phyloP scores from a whole-genome alignment of 495 filamentous ascomycete genomes.

The Friedmanniomyces endolithicus region DNA sequence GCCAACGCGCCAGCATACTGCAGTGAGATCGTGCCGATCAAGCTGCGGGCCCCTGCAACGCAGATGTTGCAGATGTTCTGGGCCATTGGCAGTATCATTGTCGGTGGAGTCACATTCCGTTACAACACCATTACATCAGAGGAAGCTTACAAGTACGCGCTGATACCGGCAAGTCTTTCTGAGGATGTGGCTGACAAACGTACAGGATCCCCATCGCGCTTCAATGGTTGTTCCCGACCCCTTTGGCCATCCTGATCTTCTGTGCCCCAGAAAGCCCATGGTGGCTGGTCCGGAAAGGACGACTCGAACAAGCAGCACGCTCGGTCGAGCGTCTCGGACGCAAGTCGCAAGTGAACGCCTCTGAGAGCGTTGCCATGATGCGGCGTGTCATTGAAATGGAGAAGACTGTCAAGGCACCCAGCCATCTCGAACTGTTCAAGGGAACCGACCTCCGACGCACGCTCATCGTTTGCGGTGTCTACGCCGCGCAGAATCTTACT shows the following conservation, averaged over 20 bases:
- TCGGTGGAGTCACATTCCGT: constrained; percentile 18
- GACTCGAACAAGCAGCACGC: constrained; percentile 53
- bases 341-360: constrained; percentile 45
- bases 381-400: constrained; percentile 68
- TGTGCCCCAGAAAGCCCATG: constrained; percentile 69
- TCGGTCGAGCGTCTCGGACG: constrained; percentile 48
- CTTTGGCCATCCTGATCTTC: constrained; percentile 56
- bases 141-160: constrained; percentile 21
- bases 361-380: constrained; percentile 77
- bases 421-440: constrained; percentile 62
- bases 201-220: constrained; percentile 23
- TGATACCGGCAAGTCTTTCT: constrained; percentile 1
- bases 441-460: constrained; percentile 63
- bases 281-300: constrained; percentile 68
- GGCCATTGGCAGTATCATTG: constrained; percentile 24
- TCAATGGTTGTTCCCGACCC: constrained; percentile 80
- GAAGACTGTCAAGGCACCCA: constrained; percentile 56
- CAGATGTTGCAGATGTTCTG: constrained; percentile 25
- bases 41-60: constrained; percentile 20
- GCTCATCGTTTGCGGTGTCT: constrained; percentile 28
- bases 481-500: constrained; percentile 24
- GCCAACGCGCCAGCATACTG: constrained; percentile 23
- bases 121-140: neutral
- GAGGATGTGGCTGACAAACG: neutral
- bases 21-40: constrained; percentile 24